Evolutionary conservation across 306 rosid genomes (phyloP).

Genomic region (Cicer yamashitae): DNA sequence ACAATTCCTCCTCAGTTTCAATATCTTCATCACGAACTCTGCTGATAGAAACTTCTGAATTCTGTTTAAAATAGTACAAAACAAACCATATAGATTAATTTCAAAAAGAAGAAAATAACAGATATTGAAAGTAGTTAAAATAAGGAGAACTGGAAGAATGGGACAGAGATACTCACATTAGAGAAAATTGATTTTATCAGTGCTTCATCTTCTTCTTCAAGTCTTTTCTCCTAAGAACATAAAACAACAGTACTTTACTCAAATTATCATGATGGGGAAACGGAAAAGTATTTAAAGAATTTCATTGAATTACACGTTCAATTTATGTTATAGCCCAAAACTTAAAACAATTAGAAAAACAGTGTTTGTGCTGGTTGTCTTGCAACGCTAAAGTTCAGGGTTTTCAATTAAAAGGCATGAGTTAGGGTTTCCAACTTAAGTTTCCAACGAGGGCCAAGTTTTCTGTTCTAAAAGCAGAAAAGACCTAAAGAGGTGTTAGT

Average conservation of each 20-base stretch:
- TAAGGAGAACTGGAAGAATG: not conserved
- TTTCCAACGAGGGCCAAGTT: not conserved
- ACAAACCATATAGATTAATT: constrained; percentile 19
- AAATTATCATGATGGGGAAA: not conserved
- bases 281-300: constrained; percentile 2
- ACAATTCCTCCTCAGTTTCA: constrained; percentile 56
- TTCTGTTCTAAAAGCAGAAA: no score
- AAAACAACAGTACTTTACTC: not conserved
- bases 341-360: not conserved
- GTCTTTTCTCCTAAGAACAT: constrained; percentile 64
- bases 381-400: not conserved
- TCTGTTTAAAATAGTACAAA: constrained; percentile 53
- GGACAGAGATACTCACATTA: constrained; percentile 53
- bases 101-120: not conserved
- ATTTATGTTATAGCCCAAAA: not conserved
- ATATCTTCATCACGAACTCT: constrained; percentile 76
- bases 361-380: constrained; percentile 1
- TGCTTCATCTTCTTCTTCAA: constrained; percentile 93
- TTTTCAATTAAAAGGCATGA: not conserved
- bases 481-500: not conserved
- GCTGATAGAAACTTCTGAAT: constrained; percentile 55
- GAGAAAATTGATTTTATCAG: constrained; percentile 71
- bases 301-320: not conserved
- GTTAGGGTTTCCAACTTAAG: constrained; percentile 16
- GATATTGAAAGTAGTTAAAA: not conserved